These are phyloP conservation scores for Acacia crassicarpa DNA, from an alignment of 306 rosid species.

Conservation along the genomic window DNA sequence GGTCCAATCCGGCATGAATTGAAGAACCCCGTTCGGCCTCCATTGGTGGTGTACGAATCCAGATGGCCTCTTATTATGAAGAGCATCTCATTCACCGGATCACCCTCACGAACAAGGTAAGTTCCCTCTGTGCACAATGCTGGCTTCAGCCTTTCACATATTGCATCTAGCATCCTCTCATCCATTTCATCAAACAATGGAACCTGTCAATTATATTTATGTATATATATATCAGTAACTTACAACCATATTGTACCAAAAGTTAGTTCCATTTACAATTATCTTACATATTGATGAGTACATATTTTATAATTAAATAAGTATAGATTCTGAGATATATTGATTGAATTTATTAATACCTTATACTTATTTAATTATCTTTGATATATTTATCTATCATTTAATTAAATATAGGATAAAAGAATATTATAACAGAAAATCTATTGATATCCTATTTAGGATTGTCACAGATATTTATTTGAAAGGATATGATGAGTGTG, in stretches of 20 bases:
- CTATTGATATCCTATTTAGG: no score
- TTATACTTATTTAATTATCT: no score
- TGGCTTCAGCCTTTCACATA: conserved; percentile 89
- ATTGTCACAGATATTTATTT: no score
- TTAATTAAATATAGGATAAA: no score
- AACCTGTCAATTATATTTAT: conserved; percentile 44
- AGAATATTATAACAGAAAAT: no score
- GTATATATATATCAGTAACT: background rate
- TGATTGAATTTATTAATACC: no score
- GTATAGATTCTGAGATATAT: no score
- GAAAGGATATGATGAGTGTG: no score
- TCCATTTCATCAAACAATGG: conserved; percentile 95
- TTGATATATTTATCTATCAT: no score
- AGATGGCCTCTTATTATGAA: conserved; percentile 90
- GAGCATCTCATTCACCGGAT: conserved; percentile 90
- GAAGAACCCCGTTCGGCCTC: conserved; percentile 91
- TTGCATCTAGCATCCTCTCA: conserved; percentile 90
- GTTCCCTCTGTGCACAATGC: conserved; percentile 84
- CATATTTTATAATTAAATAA: no score
- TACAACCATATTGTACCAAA: background rate
- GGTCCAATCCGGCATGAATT: conserved; percentile 82
- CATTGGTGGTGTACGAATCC: conserved; percentile 92
- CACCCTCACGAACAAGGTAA: conserved; percentile 76
- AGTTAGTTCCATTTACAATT: no score
- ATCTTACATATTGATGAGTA: no score